Base-by-base conservation (phyloP, 1,284 basidiomycete genomes). In the Gomphus sp. region DNA sequence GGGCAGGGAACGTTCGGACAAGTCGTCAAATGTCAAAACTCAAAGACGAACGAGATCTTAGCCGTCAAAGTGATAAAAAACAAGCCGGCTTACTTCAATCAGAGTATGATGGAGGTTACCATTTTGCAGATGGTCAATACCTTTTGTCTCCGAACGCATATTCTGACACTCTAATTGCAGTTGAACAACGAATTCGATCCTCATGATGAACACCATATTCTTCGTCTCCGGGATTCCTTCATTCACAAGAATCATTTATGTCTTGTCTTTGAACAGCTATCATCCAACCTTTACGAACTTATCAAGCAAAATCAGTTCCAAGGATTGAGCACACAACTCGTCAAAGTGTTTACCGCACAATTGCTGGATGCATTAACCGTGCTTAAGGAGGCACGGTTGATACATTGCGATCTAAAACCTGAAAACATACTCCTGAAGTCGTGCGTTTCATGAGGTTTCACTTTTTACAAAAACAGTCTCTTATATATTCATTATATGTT, bases 261-360 rank as follows among this genome's bases (percentile, higher is more conserved):
- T 72, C 87, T 99, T 63, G 96, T 99, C 52, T 98, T 99, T 70
- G 96, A 99, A 74, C 82, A 98, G 59, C 81, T 99, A 8, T 97
- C 93, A 18, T 97, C 93, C 45, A 99, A 99, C 70, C 79, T 99
- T 61, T 99, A 99, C 78, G 96, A 99, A 74, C 83, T 99, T 66
- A 99, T 99, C 85, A 99, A 99, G 78, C 97, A 99, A 75, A 99
- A 99, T 73, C 93, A 96, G 70, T 99, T 99, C 81, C 91, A 97
- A 72, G 97, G 96, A 2, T 76, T 99, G 56, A 94, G 90, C 73
- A 96, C 93, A 4, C 93, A 96, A 69, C 85, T 99, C 52, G 96
- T 99, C 66, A 93, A 98, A 68, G 96, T 99, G 41, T 99, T 99
- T 69, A 98, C 96, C 59, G 88, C 91, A 1, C 96, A 99, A 72